Evolutionary conservation across 371 early-diverging fungal species (phyloP).

Genomic region (Phascolomyces articulosus): DNA sequence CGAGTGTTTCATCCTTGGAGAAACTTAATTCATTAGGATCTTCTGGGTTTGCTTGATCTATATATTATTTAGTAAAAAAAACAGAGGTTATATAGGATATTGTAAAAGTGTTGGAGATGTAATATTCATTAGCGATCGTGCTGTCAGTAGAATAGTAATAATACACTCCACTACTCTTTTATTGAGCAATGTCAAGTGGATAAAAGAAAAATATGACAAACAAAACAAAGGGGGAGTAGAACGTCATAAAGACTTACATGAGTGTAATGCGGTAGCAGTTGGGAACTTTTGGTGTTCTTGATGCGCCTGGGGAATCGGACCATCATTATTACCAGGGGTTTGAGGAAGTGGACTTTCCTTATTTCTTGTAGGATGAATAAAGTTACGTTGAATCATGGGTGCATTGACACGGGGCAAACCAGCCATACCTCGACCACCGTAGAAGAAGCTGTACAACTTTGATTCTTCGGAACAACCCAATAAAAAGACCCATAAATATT

Average conservation of each 20-base stretch:
- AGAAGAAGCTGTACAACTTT: conserved; percentile 48
- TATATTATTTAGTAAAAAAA: background rate
- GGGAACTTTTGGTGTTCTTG: conserved; percentile 12
- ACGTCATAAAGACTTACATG: conserved; percentile 28
- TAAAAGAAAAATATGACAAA: background rate
- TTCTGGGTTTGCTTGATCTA: conserved; percentile 81
- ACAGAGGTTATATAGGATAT: no score
- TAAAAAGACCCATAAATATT: conserved; percentile 74
- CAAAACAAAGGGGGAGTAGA: no score
- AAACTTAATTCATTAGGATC: conserved; percentile 94
- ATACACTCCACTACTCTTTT: no score
- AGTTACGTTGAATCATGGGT: conserved; percentile 21
- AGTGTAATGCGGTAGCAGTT: conserved; percentile 37
- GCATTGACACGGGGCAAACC: conserved; percentile 7
- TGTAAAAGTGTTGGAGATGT: no score
- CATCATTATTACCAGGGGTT: background rate
- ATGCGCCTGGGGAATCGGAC: conserved; percentile 11
- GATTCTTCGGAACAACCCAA: conserved; percentile 76
- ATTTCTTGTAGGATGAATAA: conserved; percentile 4
- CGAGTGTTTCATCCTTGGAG: conserved; percentile 84
- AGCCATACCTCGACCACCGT: conserved; percentile 29
- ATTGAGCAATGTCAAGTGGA: background rate
- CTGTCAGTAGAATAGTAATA: no score
- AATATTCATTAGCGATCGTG: no score
- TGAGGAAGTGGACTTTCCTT: conserved; percentile 17